phyloP scores from a whole-genome alignment of 2,329 filamentous ascomycete genomes.

The Alternaria sp. region DNA sequence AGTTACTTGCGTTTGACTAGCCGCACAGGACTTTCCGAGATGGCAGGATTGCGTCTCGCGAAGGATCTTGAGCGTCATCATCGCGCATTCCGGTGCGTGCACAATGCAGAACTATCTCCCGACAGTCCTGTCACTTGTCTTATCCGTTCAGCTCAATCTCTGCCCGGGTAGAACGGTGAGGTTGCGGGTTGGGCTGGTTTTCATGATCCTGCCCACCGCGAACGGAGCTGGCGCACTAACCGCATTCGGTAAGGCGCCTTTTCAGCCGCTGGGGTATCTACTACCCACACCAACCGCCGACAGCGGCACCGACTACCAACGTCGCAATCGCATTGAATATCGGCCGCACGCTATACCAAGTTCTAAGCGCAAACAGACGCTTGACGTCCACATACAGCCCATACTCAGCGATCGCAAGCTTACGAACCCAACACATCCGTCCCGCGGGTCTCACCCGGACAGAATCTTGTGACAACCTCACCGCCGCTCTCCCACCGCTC shows the following conservation, averaged over 20 bases:
- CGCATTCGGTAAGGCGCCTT: background rate
- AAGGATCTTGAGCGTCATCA: background rate
- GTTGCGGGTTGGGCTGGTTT: background rate
- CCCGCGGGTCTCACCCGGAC: background rate
- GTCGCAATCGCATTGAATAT: background rate
- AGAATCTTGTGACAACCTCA: background rate
- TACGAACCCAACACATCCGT: background rate
- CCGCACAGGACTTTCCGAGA: background rate
- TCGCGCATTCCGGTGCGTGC: background rate
- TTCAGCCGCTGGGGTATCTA: background rate
- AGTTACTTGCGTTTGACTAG: background rate
- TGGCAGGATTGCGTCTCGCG: background rate
- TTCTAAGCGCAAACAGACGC: background rate
- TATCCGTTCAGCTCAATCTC: background rate
- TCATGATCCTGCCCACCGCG: background rate
- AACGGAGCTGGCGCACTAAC: background rate
- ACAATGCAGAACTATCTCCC: background rate
- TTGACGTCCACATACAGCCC: background rate
- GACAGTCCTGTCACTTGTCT: background rate
- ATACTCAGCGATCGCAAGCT: background rate
- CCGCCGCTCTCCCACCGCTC: background rate
- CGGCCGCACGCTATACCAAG: background rate
- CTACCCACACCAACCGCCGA: background rate
- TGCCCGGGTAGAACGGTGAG: background rate
- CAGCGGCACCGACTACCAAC: background rate